A percentile compares a stretch with the other conserved stretches of the same genome.
These are phyloP conservation scores for Ashbya aceris DNA, from an alignment of 1,139 yeast genomes.

Conservation along the genomic window DNA sequence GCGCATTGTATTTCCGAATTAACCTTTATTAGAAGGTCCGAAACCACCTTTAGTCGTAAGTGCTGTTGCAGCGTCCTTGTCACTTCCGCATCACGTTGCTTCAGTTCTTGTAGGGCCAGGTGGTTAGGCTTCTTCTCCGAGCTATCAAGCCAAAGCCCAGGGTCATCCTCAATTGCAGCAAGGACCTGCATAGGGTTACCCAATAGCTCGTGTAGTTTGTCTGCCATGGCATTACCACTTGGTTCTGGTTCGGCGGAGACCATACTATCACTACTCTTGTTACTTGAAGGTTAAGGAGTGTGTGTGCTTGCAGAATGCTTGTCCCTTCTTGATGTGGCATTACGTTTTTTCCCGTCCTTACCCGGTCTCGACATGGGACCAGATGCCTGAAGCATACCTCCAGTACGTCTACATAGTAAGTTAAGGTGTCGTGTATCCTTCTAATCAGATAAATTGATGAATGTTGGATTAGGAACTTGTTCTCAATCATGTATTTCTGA, in stretches of 20 bases:
- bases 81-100: constrained; percentile 15
- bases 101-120: constrained; percentile 4
- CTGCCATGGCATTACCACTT: too few species aligned
- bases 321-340: too few species aligned
- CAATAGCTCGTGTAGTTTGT: too few species aligned
- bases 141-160: constrained; percentile 9
- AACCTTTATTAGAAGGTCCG: constrained; percentile 20
- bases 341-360: too few species aligned
- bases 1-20: constrained; percentile 19
- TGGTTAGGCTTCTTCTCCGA: too few species aligned
- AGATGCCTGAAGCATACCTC: too few species aligned
- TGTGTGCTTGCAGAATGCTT: too few species aligned
- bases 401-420: neutral
- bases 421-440: neutral
- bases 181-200: too few species aligned
- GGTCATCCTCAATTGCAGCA: constrained; percentile 15
- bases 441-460: constrained; percentile 26
- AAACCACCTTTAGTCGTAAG: constrained; percentile 13
- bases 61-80: constrained; percentile 18
- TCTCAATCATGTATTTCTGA: constrained; percentile 31
- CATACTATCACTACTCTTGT: too few species aligned
- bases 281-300: too few species aligned
- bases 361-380: too few species aligned
- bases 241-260: too few species aligned
- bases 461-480: constrained; percentile 29